Evolutionary conservation across 768 basidiomycete genomes (phyloP).

Genomic region (Hortiboletus flavorubellus): DNA sequence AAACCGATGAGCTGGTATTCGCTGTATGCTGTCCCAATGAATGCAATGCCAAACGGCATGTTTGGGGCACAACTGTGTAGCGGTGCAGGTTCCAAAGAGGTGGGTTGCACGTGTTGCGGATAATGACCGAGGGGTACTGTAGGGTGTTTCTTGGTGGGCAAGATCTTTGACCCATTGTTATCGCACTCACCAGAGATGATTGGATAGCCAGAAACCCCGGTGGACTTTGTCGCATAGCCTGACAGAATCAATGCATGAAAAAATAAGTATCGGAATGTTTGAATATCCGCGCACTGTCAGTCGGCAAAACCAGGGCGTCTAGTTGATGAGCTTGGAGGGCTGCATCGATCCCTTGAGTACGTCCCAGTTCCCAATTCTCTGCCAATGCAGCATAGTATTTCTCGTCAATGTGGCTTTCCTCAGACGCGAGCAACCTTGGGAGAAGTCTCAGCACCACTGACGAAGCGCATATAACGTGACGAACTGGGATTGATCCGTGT

Average conservation of each 20-base stretch:
- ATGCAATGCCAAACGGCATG: conserved; percentile 59
- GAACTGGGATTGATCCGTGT: conserved; percentile 36
- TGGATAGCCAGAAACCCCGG: conserved; percentile 63
- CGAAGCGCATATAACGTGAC: conserved; percentile 2
- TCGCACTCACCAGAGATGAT: conserved; percentile 53
- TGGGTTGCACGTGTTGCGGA: conserved; percentile 42
- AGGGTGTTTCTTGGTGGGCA: conserved; percentile 1
- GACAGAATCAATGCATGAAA: not conserved
- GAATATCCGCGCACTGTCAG: conserved; percentile 27
- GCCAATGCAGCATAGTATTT: conserved; percentile 44
- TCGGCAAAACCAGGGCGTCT: conserved; percentile 52
- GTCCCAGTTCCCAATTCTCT: conserved; percentile 47
- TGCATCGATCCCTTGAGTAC: conserved; percentile 53
- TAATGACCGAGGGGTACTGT: conserved; percentile 60
- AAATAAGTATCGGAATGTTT: not conserved
- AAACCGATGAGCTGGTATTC: conserved; percentile 56
- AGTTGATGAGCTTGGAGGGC: conserved; percentile 43
- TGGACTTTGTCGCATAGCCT: conserved; percentile 31
- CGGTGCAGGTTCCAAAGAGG: conserved; percentile 42
- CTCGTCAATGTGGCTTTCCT: conserved; percentile 34
- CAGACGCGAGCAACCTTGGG: conserved; percentile 21
- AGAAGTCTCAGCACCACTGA: conserved; percentile 4
- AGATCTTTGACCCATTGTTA: not conserved
- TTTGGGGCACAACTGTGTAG: conserved; percentile 36
- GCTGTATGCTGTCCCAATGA: conserved; percentile 59